Evolutionary conservation across 345 rosid genomes (phyloP).

Genomic region (Gossypium raimondii): DNA sequence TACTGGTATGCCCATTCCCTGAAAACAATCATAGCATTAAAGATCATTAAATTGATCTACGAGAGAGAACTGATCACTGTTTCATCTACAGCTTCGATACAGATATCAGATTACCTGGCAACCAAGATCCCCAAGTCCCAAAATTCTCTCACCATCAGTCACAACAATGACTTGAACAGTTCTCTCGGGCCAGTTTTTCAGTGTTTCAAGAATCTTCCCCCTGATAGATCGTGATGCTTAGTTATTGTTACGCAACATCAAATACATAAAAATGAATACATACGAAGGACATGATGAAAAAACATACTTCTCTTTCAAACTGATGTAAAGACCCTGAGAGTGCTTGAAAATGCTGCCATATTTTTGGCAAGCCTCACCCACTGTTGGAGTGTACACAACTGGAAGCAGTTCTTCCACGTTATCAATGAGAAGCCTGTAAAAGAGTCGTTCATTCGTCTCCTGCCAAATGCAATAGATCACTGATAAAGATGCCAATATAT

Average conservation of each 20-base stretch:
- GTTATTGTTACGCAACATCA: constrained; percentile 12
- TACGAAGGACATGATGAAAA: neutral
- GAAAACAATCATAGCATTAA: constrained; percentile 10
- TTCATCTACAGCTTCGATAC: constrained; percentile 1
- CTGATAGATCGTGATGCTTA: constrained; percentile 30
- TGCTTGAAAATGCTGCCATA: constrained; percentile 91
- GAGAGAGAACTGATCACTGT: neutral
- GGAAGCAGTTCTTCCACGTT: constrained; percentile 92
- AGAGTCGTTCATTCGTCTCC: constrained; percentile 91
- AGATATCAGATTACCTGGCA: constrained; percentile 64
- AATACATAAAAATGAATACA: neutral
- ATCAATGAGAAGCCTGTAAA: constrained; percentile 89
- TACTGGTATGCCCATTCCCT: constrained; percentile 98
- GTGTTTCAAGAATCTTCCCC: constrained; percentile 84
- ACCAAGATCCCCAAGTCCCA: constrained; percentile 98
- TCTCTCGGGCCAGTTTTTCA: constrained; percentile 95
- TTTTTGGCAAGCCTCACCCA: constrained; percentile 97
- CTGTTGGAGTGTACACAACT: constrained; percentile 91
- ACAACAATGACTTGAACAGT: constrained; percentile 93
- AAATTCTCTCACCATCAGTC: constrained; percentile 91
- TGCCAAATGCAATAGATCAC: constrained; percentile 26
- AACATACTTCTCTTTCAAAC: constrained; percentile 83
- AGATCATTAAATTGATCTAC: neutral
- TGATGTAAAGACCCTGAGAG: constrained; percentile 92
- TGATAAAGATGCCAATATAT: neutral